These are phyloP conservation scores for Rhizopogon rudus DNA, from an alignment of 768 basidiomycete genomes.

Conservation along the genomic window DNA sequence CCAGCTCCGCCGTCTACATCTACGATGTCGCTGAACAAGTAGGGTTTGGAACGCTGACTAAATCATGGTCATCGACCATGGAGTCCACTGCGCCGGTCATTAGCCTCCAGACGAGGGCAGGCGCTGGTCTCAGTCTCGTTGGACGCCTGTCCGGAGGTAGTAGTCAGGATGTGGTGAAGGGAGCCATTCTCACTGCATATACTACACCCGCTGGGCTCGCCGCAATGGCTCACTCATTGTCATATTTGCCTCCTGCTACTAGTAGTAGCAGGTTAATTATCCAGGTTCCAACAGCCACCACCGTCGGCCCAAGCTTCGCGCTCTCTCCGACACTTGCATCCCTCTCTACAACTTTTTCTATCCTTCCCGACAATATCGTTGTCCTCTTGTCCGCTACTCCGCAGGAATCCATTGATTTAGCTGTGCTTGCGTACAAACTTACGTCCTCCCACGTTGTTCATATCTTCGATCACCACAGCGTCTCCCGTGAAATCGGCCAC, in stretches of 20 bases:
- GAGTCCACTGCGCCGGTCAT: slow-evolving; percentile 49
- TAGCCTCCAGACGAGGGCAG: slow-evolving; percentile 75
- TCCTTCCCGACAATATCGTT: slow-evolving; percentile 61
- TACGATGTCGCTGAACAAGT: slow-evolving; percentile 82
- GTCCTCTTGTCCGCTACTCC: slow-evolving; percentile 82
- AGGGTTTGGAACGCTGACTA: slow-evolving; percentile 75
- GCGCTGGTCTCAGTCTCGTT: slow-evolving; percentile 76
- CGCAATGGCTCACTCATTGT: slow-evolving; percentile 75
- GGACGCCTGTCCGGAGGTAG: slow-evolving; percentile 79
- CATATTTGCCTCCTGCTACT: slow-evolving; percentile 61
- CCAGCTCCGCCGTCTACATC: slow-evolving; percentile 68
- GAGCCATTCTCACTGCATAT: slow-evolving; percentile 68
- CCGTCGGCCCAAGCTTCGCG: slow-evolving; percentile 58
- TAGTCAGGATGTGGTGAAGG: slow-evolving; percentile 57
- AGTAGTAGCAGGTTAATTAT: slow-evolving; percentile 67
- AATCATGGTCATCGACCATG: slow-evolving; percentile 49
- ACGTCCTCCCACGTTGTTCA: slow-evolving; percentile 72
- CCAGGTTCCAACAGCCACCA: slow-evolving; percentile 75
- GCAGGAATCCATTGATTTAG: slow-evolving; percentile 76
- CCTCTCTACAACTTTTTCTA: slow-evolving; percentile 51
- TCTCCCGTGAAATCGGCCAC: slow-evolving; percentile 71
- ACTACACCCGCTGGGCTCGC: slow-evolving; percentile 82
- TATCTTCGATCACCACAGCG: slow-evolving; percentile 83
- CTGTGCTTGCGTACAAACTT: slow-evolving; percentile 69
- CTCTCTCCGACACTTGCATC: slow-evolving; percentile 76